Base-by-base conservation (phyloP, 208 protist species). In the Crithidia brevicula region DNA sequence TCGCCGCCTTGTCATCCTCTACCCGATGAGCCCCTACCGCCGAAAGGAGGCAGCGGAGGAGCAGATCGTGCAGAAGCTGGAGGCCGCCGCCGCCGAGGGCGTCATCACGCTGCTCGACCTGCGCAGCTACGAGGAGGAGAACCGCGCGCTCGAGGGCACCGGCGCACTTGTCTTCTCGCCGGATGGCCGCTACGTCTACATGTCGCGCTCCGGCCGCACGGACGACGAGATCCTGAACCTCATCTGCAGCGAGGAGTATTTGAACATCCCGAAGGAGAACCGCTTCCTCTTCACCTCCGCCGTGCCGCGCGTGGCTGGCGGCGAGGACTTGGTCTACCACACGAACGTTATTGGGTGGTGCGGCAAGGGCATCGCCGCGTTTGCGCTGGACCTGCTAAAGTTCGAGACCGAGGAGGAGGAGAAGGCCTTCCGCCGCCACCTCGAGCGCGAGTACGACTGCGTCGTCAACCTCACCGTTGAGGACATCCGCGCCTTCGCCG, bases 341-440 rank as follows among this genome's bases (percentile, higher is more conserved):
- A 95, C 89, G 33, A 92, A 86, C 74, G 82, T 95, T 40, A 65
- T 86, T 43, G 89, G 89, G 16, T 95, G 89, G 89, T 86, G 79
- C 65, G 89, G 89, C 43, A 87, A 86, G 61, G 79, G 81, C 46
- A 91, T 95, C 59, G 88, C 82, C 53, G 89, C 86, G 13, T 95
- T 85, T 77, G 79, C 76, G 15, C 73, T 91, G 31, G 80, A 89
- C 31, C 77, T 80, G 40, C 59, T 95, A 23, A 67, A 49, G 16
- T 92, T 92, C 51, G 65, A 79, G 27, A 71, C 79, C 0, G 77
- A 79, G 34, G 79, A 84, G 22, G 74, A 83, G 51, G 69, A 86
- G 72, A 70, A 70, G 9, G 74, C 72, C 23, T 92, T 95, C 72
- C 78, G 79, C 57, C 58, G 74, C 20, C 85, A 93, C 73, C 62